Conservation (phyloP, 257 asterid genomes). For the Solanum chaucha region DNA sequence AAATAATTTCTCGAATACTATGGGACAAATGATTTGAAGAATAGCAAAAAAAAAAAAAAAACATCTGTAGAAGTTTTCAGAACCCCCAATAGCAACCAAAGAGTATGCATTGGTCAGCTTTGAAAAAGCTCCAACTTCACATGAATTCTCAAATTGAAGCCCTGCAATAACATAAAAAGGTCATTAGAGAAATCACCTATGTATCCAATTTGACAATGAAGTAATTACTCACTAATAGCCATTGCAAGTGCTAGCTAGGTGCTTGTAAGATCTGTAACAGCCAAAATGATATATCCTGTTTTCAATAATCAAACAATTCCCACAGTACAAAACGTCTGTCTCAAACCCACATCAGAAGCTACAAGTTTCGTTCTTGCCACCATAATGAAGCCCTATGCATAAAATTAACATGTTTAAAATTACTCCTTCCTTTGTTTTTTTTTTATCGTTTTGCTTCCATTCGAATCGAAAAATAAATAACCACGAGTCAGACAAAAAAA, state of each 20-base stretch:
- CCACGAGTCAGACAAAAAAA: too few relatives aligned
- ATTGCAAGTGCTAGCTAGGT: background rate
- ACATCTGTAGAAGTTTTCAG: slow-evolving; percentile 83
- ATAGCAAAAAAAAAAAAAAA: background rate
- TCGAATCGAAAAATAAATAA: too few relatives aligned
- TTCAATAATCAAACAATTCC: too few relatives aligned
- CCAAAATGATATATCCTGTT: background rate
- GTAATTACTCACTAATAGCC: slow-evolving; percentile 17
- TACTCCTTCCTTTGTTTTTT: too few relatives aligned
- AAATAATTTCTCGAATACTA: background rate
- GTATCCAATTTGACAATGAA: background rate
- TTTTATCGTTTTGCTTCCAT: too few relatives aligned
- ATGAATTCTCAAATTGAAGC: slow-evolving; percentile 72
- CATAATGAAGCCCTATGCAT: too few relatives aligned
- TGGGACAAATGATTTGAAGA: background rate
- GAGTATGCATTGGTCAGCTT: slow-evolving; percentile 93
- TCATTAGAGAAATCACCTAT: background rate
- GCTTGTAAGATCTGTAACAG: background rate
- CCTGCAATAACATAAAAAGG: slow-evolving; percentile 15
- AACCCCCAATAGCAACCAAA: slow-evolving; percentile 83
- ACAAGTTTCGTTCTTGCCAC: too few relatives aligned
- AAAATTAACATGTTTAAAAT: too few relatives aligned
- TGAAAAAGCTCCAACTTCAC: slow-evolving; percentile 85
- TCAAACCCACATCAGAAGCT: too few relatives aligned
- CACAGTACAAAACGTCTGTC: too few relatives aligned